Evolutionary conservation across 805 yeast genomes (phyloP).

Genomic region (Metschnikowia hibisci): DNA sequence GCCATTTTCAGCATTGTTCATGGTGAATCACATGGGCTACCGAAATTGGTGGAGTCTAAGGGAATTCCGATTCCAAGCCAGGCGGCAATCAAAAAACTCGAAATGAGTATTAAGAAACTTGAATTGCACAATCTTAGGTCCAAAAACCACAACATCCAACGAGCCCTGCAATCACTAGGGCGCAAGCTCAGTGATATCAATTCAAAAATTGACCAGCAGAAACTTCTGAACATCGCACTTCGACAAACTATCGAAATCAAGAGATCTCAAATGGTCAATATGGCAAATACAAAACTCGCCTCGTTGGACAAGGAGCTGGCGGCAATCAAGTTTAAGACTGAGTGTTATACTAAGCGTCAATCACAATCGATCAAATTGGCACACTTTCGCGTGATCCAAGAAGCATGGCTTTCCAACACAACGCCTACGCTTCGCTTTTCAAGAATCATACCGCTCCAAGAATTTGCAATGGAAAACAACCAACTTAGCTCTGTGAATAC

Average conservation of each 20-base stretch:
- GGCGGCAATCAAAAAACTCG: conserved; percentile 20
- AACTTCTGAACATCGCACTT: background rate
- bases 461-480: conserved; percentile 10
- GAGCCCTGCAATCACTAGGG: conserved; percentile 4
- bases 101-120: conserved; percentile 31
- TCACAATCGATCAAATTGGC: conserved; percentile 21
- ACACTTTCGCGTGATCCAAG: conserved; percentile 26
- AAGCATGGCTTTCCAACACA: conserved; percentile 12
- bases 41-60: background rate
- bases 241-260: background rate
- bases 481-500: conserved; percentile 21
- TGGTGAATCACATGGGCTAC: background rate
- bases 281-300: conserved; percentile 9
- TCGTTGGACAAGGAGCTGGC: conserved; percentile 6
- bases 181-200: conserved; percentile 2
- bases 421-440: background rate
- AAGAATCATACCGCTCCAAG: background rate
- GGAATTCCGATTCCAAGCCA: conserved; percentile 5
- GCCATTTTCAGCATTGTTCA: conserved; percentile 19
- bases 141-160: conserved; percentile 11
- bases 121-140: conserved; percentile 17
- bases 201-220: conserved; percentile 1
- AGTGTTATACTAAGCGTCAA: conserved; percentile 24
- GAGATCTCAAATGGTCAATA: conserved; percentile 1
- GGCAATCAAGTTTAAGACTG: conserved; percentile 10